phyloP scores from a whole-genome alignment of 1,284 basidiomycete genomes.

The Cutaneotrichosporon dermatis region DNA sequence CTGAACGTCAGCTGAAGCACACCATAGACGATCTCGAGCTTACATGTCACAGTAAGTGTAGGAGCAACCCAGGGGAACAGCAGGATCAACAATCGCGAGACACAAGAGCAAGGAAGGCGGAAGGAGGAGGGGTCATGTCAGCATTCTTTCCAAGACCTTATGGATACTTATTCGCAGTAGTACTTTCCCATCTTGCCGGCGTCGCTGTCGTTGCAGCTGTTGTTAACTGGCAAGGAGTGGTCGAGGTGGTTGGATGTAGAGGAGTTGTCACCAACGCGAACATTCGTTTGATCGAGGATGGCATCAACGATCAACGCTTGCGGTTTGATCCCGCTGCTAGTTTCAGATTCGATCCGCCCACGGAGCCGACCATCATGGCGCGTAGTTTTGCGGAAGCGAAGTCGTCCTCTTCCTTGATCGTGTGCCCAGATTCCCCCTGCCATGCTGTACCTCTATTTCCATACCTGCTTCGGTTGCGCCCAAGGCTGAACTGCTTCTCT shows the following conservation, averaged over 20 bases:
- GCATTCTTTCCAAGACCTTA: background rate
- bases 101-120: background rate
- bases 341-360: too few species aligned
- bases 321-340: too few species aligned
- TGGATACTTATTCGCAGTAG: slow-evolving; percentile 64
- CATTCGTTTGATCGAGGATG: too few species aligned
- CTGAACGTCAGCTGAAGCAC: slow-evolving; percentile 46
- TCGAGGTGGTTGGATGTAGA: slow-evolving; percentile 4
- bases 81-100: background rate
- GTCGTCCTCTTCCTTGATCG: too few species aligned
- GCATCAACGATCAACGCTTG: too few species aligned
- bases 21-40: slow-evolving; percentile 4
- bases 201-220: background rate
- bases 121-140: slow-evolving; percentile 8
- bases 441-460: too few species aligned
- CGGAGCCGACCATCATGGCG: too few species aligned
- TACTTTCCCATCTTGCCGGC: slow-evolving; percentile 45
- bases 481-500: too few species aligned
- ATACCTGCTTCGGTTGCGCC: too few species aligned
- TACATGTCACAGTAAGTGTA: slow-evolving; percentile 38
- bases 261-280: slow-evolving; percentile 3
- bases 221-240: background rate
- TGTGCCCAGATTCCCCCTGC: too few species aligned
- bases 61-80: background rate
- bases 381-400: too few species aligned